These are phyloP conservation scores for Carpinus fangiana DNA, from an alignment of 306 rosid genomes.

Conservation along the genomic window DNA sequence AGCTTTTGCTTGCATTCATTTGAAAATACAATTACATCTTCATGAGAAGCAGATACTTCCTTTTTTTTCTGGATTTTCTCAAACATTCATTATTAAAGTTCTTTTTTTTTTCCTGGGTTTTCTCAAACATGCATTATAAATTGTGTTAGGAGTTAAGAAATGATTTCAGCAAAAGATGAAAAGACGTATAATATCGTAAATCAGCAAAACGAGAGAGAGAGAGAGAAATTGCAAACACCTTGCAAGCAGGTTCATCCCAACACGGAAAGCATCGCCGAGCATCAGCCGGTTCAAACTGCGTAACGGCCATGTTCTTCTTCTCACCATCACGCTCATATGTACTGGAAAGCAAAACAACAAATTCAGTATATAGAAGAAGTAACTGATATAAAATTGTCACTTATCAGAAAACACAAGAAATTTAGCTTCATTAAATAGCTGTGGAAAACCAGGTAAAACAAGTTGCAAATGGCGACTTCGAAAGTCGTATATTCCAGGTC, in stretches of 20 bases:
- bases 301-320: slow-evolving; percentile 94
- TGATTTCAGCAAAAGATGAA: slow-evolving; percentile 1
- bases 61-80: neutral
- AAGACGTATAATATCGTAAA: neutral
- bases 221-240: slow-evolving; percentile 51
- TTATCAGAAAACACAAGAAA: neutral
- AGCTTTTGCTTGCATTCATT: neutral
- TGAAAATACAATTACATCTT: neutral
- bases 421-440: neutral
- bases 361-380: neutral
- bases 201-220: slow-evolving; percentile 8
- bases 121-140: neutral
- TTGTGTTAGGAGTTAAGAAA: neutral
- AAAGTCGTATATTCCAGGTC: neutral
- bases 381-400: neutral
- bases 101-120: neutral
- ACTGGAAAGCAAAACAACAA: slow-evolving; percentile 35
- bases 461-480: neutral
- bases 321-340: slow-evolving; percentile 74
- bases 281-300: slow-evolving; percentile 98
- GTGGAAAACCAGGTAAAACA: neutral
- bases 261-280: slow-evolving; percentile 98
- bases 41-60: too few species aligned
- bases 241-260: slow-evolving; percentile 99
- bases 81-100: neutral